These are phyloP conservation scores for Kluyveromyces sp. DNA, from an alignment of 1,139 yeast species.

Conservation along the genomic window DNA sequence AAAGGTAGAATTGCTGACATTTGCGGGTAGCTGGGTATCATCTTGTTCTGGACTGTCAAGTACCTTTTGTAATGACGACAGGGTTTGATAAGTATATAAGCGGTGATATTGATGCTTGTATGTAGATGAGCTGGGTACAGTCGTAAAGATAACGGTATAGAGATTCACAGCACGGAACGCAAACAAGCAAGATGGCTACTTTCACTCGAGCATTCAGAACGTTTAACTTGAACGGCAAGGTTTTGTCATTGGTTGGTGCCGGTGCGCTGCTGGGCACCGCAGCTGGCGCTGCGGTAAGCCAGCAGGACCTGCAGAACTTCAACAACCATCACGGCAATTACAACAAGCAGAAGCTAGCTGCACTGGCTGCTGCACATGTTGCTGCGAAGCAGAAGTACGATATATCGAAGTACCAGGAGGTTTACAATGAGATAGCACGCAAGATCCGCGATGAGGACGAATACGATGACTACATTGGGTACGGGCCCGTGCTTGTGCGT, in stretches of 20 bases:
- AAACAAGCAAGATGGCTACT: conserved; percentile 9
- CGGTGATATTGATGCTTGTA: neutral
- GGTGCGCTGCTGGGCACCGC: conserved; percentile 21
- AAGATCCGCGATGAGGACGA: conserved; percentile 73
- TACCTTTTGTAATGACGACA: too few species aligned
- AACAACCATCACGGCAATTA: conserved; percentile 7
- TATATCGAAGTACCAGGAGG: conserved; percentile 50
- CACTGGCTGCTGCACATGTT: conserved; percentile 6
- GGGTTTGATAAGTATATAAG: too few species aligned
- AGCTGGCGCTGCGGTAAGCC: conserved; percentile 9
- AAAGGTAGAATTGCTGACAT: neutral
- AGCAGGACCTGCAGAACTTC: conserved; percentile 7
- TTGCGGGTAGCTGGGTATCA: neutral
- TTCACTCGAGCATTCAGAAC: conserved; percentile 2
- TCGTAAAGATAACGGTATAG: neutral
- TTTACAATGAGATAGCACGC: conserved; percentile 73
- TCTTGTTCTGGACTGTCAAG: neutral
- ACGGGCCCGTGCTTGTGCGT: conserved; percentile 60
- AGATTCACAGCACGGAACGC: neutral
- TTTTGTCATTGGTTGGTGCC: conserved; percentile 11
- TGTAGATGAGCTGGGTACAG: neutral
- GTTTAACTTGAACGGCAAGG: neutral
- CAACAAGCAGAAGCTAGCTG: conserved; percentile 7
- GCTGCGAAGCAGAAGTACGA: conserved; percentile 7
- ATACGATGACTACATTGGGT: conserved; percentile 64